Base-by-base conservation (phyloP, 129 eudicot species). In the Tagetes patula region DNA sequence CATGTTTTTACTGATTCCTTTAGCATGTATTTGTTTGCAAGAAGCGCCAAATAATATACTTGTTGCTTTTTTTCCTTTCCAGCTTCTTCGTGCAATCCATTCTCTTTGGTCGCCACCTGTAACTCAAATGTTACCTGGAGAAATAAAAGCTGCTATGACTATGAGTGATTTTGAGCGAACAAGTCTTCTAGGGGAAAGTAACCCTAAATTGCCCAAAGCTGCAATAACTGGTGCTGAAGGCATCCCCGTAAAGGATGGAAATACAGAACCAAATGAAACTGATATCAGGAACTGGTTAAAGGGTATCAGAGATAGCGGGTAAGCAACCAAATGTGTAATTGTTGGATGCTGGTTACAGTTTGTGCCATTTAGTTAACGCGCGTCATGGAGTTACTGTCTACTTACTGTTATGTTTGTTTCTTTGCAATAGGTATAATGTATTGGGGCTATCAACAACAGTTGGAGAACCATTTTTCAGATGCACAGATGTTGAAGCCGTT, bases 231-330 rank as follows among this genome's bases (percentile, higher is more conserved):
- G 78, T 71, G 63, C 81, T 13, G 94, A 90, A 77, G 89, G 91
- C 63, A 78, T 91, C 63, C 85, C 74, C 43, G 75, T 73, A 56
- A 91, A 74, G 59, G 99, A 84, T 67, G 85, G 85, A 67, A 81
- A 76, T 77, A 66, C 86, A 27, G 97, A 95, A 82, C 80, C 97
- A 47, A 88, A 75, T 50, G 97, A 89, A 85, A 79, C 46, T 61
- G 98, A 91, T 76, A 85, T 88, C 66, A 82, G 97, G 38, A 95
- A 95, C 74, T 95, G 99, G 97, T 69, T 95, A 82, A 90, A 78
- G 83, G 97, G 99, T 74, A 88, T 95, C 59, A 80, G 97, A 86
- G 99, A 95, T 38, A 95, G 99, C 65, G 99, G 99, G 97, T 95
- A 90, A 20, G 97, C 73, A 12, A 37, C 45, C 45, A 34, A 58